phyloP scores from a whole-genome alignment of 768 basidiomycete species.

The Suillus fuscotomentosus region DNA sequence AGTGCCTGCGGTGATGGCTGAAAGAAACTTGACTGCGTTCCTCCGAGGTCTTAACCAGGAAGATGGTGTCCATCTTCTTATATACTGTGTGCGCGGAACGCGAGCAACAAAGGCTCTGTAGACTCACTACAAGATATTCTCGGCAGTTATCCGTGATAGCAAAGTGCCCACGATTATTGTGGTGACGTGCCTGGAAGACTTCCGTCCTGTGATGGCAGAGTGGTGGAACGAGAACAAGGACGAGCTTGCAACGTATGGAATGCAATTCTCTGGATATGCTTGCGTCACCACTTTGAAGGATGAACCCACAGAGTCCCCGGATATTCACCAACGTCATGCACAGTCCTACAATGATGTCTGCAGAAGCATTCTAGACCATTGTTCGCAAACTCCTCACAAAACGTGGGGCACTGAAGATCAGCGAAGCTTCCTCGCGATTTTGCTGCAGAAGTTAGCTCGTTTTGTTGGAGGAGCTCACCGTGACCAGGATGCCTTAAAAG shows the following conservation, averaged over 20 bases:
- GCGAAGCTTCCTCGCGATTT: not conserved
- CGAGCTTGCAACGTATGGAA: constrained; percentile 21
- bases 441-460: not conserved
- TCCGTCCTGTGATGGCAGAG: constrained; percentile 16
- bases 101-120: constrained; percentile 23
- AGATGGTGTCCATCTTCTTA: constrained; percentile 27
- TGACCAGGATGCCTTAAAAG: not conserved
- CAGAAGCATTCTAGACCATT: not conserved
- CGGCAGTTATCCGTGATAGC: constrained; percentile 22
- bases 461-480: not conserved
- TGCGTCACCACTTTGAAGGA: constrained; percentile 28
- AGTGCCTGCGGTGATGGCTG: constrained; percentile 8
- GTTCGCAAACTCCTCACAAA: not conserved
- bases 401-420: not conserved
- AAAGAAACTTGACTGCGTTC: constrained; percentile 3
- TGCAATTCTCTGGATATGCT: constrained; percentile 29
- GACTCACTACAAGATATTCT: constrained; percentile 29
- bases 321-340: not conserved
- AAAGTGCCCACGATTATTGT: constrained; percentile 19
- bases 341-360: not conserved
- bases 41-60: constrained; percentile 27
- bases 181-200: constrained; percentile 18
- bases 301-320: not conserved
- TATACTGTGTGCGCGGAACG: constrained; percentile 30
- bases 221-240: constrained; percentile 33